Evolutionary conservation across 306 rosid genomes (phyloP).

Genomic region (Urtica urens): DNA sequence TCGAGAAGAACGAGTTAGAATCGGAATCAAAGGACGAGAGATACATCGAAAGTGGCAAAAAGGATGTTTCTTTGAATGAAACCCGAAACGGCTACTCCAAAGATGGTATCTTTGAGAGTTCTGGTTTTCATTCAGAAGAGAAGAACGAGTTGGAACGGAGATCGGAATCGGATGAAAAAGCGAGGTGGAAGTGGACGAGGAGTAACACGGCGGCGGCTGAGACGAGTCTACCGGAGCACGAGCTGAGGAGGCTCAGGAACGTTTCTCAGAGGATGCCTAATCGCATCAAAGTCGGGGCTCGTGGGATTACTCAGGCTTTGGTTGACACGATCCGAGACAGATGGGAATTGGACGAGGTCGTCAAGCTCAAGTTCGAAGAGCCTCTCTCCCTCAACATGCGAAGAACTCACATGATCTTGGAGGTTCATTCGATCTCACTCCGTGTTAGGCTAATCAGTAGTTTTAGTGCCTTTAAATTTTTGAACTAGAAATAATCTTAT

Average conservation of each 20-base stretch:
- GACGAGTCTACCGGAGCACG: conserved; percentile 56
- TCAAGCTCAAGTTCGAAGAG: conserved; percentile 66
- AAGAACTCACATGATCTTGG: conserved; percentile 57
- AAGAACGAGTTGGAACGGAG: conserved; percentile 13
- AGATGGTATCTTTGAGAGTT: conserved; percentile 2
- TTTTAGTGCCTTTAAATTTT: too few relatives aligned
- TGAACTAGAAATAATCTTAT: too few relatives aligned
- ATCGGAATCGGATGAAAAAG: conserved; percentile 20
- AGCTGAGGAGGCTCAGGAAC: conserved; percentile 70
- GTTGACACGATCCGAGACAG: conserved; percentile 52
- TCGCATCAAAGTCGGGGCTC: conserved; percentile 61
- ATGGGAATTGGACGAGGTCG: conserved; percentile 70
- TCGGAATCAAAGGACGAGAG: background rate
- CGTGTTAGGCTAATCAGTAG: too few relatives aligned
- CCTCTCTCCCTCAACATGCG: conserved; percentile 71
- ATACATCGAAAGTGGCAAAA: too few relatives aligned
- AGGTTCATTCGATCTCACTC: too few relatives aligned
- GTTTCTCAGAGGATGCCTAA: conserved; percentile 68
- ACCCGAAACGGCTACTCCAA: background rate
- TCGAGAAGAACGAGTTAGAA: background rate
- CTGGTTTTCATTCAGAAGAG: conserved; percentile 8
- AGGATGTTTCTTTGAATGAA: background rate
- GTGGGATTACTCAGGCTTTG: conserved; percentile 63
- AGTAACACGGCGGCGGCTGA: conserved; percentile 54
- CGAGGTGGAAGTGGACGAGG: conserved; percentile 21